phyloP scores from a whole-genome alignment of 2,329 filamentous ascomycete species.

The Calonectria naviculata region DNA sequence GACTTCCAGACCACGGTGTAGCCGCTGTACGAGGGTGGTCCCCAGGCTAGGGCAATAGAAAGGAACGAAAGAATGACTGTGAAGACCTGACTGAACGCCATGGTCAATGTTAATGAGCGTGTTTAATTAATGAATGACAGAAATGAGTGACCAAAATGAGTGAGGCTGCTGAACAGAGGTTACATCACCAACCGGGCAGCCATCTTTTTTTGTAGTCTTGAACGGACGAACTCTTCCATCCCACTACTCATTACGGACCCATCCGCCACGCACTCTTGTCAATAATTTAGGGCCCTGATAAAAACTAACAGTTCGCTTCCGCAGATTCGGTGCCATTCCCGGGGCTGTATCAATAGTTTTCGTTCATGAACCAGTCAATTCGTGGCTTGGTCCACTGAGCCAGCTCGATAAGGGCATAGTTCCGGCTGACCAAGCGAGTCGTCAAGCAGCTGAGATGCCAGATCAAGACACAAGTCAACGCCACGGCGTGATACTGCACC shows the following conservation, averaged over 20 bases:
- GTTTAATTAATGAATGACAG: neutral
- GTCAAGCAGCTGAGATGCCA: neutral
- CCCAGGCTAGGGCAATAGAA: constrained; percentile 48
- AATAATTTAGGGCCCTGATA: neutral
- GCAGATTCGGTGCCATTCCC: neutral
- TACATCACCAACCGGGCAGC: neutral
- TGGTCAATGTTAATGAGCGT: constrained; percentile 18
- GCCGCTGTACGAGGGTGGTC: constrained; percentile 52
- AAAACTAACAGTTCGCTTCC: neutral
- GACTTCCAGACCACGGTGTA: constrained; percentile 56
- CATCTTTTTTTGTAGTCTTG: neutral
- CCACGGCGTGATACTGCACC: neutral
- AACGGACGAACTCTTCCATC: neutral
- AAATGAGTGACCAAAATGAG: neutral
- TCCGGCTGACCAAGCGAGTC: neutral
- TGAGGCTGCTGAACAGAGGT: neutral
- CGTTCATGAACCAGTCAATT: neutral
- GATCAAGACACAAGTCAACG: neutral
- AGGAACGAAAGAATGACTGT: constrained; percentile 43
- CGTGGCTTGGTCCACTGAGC: neutral
- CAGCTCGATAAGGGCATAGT: neutral
- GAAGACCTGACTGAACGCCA: constrained; percentile 37
- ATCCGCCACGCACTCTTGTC: neutral
- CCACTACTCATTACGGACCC: neutral
- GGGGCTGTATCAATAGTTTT: neutral